Percentiles rank a stretch among this genome's conserved stretches.
Conservation (phyloP, 2,329 filamentous ascomycete genomes). For the Gyromitra esculenta region DNA sequence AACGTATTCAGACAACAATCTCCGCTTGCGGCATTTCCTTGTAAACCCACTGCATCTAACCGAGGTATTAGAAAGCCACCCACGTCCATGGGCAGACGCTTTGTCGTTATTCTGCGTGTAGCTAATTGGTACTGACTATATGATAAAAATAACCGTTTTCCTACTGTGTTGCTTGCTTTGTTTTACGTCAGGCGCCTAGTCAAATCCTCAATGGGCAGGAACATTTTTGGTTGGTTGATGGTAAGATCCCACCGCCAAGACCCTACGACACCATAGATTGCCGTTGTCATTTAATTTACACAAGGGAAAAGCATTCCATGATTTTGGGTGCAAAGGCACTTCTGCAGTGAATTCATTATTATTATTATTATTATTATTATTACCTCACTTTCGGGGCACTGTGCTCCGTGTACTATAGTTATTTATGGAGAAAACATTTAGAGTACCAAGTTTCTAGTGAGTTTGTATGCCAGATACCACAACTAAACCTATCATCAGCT, state of each 20-base stretch:
- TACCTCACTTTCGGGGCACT: background rate
- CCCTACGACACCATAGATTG: background rate
- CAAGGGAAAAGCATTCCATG: constrained; percentile 2
- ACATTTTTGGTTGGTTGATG: background rate
- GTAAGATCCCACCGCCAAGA: constrained; percentile 3
- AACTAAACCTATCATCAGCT: too few relatives aligned
- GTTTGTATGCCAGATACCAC: too few relatives aligned
- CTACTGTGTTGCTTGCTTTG: background rate
- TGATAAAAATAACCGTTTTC: background rate
- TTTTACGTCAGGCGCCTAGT: background rate
- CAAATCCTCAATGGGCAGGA: background rate
- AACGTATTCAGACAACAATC: constrained; percentile 19
- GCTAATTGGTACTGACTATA: background rate
- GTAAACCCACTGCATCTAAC: constrained; percentile 19
- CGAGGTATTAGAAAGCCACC: constrained; percentile 4
- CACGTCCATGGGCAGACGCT: background rate
- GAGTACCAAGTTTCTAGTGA: too few relatives aligned
- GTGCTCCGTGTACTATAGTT: background rate
- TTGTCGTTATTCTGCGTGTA: background rate
- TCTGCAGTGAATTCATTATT: background rate
- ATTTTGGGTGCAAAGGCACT: background rate
- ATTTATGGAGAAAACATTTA: background rate
- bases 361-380: background rate
- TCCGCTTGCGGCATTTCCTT: constrained; percentile 27
- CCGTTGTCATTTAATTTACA: background rate